Evolutionary conservation across 495 filamentous ascomycete species (phyloP).

Genomic region (Xylaria bambusicola): DNA sequence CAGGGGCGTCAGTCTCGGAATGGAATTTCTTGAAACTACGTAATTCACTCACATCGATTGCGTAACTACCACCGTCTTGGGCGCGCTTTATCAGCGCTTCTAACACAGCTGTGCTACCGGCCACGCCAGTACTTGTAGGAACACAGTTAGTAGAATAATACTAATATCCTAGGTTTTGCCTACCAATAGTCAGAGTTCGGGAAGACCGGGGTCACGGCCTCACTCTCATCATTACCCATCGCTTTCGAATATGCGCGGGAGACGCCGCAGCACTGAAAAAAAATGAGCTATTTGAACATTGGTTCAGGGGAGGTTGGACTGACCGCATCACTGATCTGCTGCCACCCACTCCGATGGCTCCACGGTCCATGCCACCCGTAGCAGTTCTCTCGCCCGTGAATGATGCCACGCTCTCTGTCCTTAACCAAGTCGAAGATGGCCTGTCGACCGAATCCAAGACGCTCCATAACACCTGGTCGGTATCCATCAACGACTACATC

Average conservation of each 20-base stretch:
- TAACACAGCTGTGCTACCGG: conserved; percentile 51
- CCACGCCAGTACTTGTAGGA: conserved; percentile 15
- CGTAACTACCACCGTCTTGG: conserved; percentile 51
- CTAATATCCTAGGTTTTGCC: neutral
- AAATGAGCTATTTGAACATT: neutral
- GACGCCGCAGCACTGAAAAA: conserved; percentile 31
- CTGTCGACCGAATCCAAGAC: conserved; percentile 49
- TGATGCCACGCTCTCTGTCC: conserved; percentile 43
- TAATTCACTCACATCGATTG: conserved; percentile 43
- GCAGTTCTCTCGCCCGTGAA: conserved; percentile 55
- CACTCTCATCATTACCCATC: conserved; percentile 48
- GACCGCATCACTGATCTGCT: conserved; percentile 53
- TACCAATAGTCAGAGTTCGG: conserved; percentile 62
- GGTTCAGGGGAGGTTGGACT: neutral
- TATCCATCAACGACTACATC: conserved; percentile 59
- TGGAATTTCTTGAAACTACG: neutral
- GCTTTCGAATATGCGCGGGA: conserved; percentile 58
- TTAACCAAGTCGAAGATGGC: conserved; percentile 49
- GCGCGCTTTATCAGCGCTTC: conserved; percentile 56
- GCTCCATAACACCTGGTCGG: conserved; percentile 49
- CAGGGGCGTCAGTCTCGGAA: neutral
- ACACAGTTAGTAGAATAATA: neutral
- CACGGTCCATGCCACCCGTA: conserved; percentile 57
- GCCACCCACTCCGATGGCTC: conserved; percentile 51
- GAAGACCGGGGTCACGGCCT: conserved; percentile 60